Percentiles rank a stretch among this genome's conserved stretches.
phyloP scores from a whole-genome alignment of 495 filamentous ascomycete genomes.

The Amphirosellinia nigrospora region DNA sequence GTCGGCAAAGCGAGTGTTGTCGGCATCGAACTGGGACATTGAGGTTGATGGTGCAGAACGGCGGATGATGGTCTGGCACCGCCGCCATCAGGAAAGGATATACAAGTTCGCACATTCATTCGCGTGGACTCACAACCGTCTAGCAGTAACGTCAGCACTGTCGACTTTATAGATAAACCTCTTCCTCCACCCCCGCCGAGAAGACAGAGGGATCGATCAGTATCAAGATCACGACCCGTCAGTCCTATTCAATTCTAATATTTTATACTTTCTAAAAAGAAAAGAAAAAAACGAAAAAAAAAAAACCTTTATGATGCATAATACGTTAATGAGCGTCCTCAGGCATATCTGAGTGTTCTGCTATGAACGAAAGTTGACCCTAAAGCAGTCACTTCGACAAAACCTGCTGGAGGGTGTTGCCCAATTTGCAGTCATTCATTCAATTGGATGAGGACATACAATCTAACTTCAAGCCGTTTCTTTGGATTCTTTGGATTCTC shows the following conservation, averaged over 20 bases:
- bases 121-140: slow-evolving; percentile 7
- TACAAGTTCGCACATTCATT: slow-evolving; percentile 19
- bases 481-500: not conserved
- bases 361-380: not conserved
- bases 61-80: not conserved
- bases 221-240: slow-evolving; percentile 17
- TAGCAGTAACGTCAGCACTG: not conserved
- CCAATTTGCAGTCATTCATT: not conserved
- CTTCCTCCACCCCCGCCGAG: slow-evolving; percentile 15
- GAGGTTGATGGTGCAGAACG: slow-evolving; percentile 1
- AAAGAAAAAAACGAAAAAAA: no score
- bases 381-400: no score
- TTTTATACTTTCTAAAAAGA: no score
- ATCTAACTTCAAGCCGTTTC: not conserved
- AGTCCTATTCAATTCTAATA: slow-evolving; percentile 11
- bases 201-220: slow-evolving; percentile 8
- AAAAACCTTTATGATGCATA: no score
- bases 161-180: slow-evolving; percentile 14
- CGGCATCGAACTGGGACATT: slow-evolving; percentile 18
- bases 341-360: no score
- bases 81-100: slow-evolving; percentile 18
- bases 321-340: not conserved
- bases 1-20: slow-evolving; percentile 11
- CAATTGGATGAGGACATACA: not conserved
- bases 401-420: no score